A percentile compares a stretch with the other conserved stretches of the same genome.
These are phyloP conservation scores for Xenosphaeropsis pyriputrescens DNA, from an alignment of 2,329 filamentous ascomycete species.

Conservation along the genomic window DNA sequence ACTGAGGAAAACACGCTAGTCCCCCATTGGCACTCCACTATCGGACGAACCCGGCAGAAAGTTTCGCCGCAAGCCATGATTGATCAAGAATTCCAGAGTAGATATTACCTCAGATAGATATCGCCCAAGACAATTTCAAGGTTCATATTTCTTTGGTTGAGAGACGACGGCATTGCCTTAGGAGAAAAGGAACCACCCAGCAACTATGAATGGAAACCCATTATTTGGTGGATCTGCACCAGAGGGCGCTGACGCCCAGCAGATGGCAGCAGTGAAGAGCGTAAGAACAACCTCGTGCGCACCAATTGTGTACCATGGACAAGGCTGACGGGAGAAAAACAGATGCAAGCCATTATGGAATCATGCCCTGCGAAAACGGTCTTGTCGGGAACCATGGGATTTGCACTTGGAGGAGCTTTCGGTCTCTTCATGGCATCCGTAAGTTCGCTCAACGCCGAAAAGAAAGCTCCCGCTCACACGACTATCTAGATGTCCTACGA, in stretches of 20 bases:
- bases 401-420: constrained; percentile 85
- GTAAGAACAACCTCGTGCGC: constrained; percentile 6
- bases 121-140: background rate
- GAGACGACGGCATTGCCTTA: too few relatives aligned
- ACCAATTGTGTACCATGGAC: too few relatives aligned
- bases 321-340: background rate
- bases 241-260: constrained; percentile 11
- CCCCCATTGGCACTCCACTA: background rate
- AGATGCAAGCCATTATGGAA: constrained; percentile 49
- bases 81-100: too few relatives aligned
- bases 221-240: constrained; percentile 2
- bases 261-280: constrained; percentile 15
- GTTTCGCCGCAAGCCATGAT: too few relatives aligned
- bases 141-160: too few relatives aligned
- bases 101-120: too few relatives aligned
- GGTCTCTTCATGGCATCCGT: constrained; percentile 97
- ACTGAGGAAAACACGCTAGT: background rate
- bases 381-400: constrained; percentile 86
- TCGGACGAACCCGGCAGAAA: constrained; percentile 2
- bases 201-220: too few relatives aligned
- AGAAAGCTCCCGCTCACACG: background rate
- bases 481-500: constrained; percentile 83
- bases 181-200: too few relatives aligned
- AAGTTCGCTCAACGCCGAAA: constrained; percentile 22
- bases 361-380: constrained; percentile 80